A percentile compares a stretch with the other conserved stretches of the same genome.
These are phyloP conservation scores for Lecanosticta acicola DNA, from an alignment of 2,329 filamentous ascomycete genomes.

Conservation along the genomic window DNA sequence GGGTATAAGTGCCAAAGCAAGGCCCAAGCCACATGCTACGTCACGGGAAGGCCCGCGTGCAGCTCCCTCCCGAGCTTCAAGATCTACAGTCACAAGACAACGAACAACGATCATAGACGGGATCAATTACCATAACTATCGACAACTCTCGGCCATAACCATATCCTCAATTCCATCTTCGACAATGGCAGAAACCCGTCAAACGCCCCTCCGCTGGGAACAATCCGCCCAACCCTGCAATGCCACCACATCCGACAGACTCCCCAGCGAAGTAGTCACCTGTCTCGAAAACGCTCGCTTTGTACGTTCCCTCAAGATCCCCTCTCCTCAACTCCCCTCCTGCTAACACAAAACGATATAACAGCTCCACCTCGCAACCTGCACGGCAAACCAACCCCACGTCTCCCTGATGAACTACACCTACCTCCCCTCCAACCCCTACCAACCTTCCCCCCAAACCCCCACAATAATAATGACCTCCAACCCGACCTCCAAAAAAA, in stretches of 20 bases:
- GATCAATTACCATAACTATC: no score
- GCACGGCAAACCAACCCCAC: slow-evolving; percentile 74
- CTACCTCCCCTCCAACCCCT: slow-evolving; percentile 61
- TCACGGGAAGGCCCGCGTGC: not conserved
- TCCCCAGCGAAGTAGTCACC: slow-evolving; percentile 80
- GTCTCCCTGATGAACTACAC: slow-evolving; percentile 99
- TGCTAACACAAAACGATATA: not conserved
- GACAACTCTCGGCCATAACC: no score
- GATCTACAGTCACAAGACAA: not conserved
- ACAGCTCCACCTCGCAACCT: slow-evolving; percentile 92
- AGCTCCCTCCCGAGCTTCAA: no score
- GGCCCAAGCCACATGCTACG: slow-evolving; percentile 2
- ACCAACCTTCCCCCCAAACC: slow-evolving; percentile 41
- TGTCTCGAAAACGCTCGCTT: slow-evolving; percentile 94
- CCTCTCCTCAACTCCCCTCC: slow-evolving; percentile 3
- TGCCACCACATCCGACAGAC: slow-evolving; percentile 60
- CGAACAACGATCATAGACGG: no score
- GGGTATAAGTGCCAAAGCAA: not conserved
- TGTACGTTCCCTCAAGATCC: slow-evolving; percentile 53
- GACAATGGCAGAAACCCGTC: slow-evolving; percentile 23
- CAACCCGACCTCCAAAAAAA: slow-evolving; percentile 72
- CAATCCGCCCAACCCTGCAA: slow-evolving; percentile 64
- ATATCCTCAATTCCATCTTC: no score
- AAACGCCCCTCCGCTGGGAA: slow-evolving; percentile 31
- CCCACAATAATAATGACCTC: slow-evolving; percentile 85